Base-by-base conservation (phyloP, 1,139 yeast genomes). In the Zhuliangozyma parablackwelliae region DNA sequence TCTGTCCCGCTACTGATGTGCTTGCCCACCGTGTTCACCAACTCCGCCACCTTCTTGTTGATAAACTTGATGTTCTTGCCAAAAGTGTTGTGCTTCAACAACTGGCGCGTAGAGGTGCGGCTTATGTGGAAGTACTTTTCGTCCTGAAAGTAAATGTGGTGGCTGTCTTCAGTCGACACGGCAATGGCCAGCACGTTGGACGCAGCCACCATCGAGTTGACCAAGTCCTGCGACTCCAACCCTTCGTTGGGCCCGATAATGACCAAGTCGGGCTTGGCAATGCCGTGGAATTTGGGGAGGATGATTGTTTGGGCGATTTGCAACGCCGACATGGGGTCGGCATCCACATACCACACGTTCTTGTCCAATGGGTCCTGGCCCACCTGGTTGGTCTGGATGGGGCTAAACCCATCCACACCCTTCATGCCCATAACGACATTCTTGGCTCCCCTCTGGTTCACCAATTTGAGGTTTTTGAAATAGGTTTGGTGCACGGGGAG, bases 221-320 rank as follows among this genome's bases (percentile, higher is more conserved):
- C 42, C 37, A 43, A 43, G 35, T 38, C 41, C 28, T 36, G 32
- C 13, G 34, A 29, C 2, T 34, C 25, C 3, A 47, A 43, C 7
- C 66, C 66, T 42, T 61, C 68, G 37, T 61, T 57, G 3, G 75
- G 74, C 1, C 75, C 74, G 11, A 67, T 38, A 12, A 71, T 36
- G 2, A 70, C 59, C 47, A 70, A 52, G 44, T 71, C 75, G 1
- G 69, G 62, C 4, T 48, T 42, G 7, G 24, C 24, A 9, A 53
- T 50, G 1, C 63, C 56, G 39, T 62, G 58, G 40, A 47, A 51
- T 3, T 37, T 37, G 2, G 72, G 71, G 13, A 69, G 43, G 29
- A 71, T 50, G 13, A 57, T 51, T 39, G 65, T 65, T 26, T 63
- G 44, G 2, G 63, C 69, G 24, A 65, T 51, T 7, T 61, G 45